Percentiles rank a stretch among this genome's conserved stretches.
Conservation (phyloP, 2,329 filamentous ascomycete species). For the Cladosporium sp. region DNA sequence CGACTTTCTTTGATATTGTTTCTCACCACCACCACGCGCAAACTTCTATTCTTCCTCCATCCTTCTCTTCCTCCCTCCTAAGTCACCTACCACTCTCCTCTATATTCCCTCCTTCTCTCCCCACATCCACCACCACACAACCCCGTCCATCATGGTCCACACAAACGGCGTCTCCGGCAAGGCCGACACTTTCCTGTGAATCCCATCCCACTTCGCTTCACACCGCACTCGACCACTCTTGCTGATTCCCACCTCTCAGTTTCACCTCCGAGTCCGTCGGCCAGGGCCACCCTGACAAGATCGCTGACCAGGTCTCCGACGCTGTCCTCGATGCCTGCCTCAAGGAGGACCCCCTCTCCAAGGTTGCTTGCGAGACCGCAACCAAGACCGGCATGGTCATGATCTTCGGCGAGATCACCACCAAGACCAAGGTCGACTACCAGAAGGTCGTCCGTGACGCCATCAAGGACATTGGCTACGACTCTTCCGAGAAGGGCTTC, state of each 20-base stretch:
- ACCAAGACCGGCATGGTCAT: constrained; percentile 99
- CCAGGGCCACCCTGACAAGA: constrained; percentile 34
- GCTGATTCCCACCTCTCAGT: constrained; percentile 8
- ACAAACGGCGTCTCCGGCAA: constrained; percentile 19
- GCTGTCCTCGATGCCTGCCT: constrained; percentile 98
- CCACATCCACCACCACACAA: constrained; percentile 5
- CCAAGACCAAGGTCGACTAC: constrained; percentile 93
- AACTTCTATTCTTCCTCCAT: no score
- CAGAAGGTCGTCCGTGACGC: constrained; percentile 91
- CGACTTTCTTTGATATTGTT: neutral
- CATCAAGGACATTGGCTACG: constrained; percentile 99
- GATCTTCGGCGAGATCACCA: constrained; percentile 98
- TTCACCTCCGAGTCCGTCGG: constrained; percentile 36
- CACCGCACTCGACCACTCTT: neutral
- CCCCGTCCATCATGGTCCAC: constrained; percentile 17
- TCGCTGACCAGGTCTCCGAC: constrained; percentile 87
- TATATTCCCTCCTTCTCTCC: no score
- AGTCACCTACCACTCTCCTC: constrained; percentile 11
- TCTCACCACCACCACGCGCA: neutral
- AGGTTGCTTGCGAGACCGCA: constrained; percentile 96
- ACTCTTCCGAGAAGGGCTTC: constrained; percentile 94
- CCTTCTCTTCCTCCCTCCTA: neutral
- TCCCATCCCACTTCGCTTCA: no score
- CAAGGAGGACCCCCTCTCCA: constrained; percentile 89
- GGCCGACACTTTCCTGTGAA: constrained; percentile 23